Evolutionary conservation across 2,329 filamentous ascomycete species (phyloP).

Genomic region (Cladorrhinum sp.): DNA sequence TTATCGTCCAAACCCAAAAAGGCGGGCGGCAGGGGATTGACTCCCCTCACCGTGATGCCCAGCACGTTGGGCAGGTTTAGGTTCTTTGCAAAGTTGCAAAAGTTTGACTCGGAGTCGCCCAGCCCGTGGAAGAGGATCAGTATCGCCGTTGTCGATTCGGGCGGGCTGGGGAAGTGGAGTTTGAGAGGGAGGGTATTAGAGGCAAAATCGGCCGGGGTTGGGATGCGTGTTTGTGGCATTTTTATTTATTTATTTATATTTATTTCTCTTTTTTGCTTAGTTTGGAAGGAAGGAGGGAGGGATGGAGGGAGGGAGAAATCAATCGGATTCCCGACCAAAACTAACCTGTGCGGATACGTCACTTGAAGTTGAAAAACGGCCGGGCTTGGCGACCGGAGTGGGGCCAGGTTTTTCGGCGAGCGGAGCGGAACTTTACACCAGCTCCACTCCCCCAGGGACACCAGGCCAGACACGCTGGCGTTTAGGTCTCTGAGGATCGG

Average conservation of each 20-base stretch:
- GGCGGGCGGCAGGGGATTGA: slow-evolving; percentile 64
- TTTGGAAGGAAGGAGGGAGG: background rate
- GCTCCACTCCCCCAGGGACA: too few species aligned
- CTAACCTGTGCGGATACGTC: too few species aligned
- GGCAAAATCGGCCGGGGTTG: slow-evolving; percentile 49
- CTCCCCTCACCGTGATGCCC: slow-evolving; percentile 70
- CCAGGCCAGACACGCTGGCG: background rate
- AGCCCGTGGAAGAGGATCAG: slow-evolving; percentile 82
- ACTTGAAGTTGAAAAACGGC: background rate
- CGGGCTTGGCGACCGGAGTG: background rate
- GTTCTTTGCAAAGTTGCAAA: slow-evolving; percentile 64
- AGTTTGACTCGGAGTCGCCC: slow-evolving; percentile 69
- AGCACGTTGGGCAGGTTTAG: slow-evolving; percentile 74
- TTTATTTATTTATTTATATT: background rate
- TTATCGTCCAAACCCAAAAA: slow-evolving; percentile 47
- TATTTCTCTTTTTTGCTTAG: background rate
- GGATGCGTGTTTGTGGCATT: slow-evolving; percentile 47
- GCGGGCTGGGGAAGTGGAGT: slow-evolving; percentile 49
- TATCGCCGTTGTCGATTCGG: slow-evolving; percentile 67
- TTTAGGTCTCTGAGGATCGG: background rate
- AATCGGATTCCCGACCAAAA: too few species aligned
- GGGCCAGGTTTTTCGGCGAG: background rate
- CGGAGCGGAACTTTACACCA: background rate
- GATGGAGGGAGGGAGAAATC: background rate
- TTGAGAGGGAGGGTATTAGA: slow-evolving; percentile 43